A percentile compares a stretch with the other conserved stretches of the same genome.
Conservation (phyloP, 805 yeast genomes). For the Kurtzmaniella cleridarum region DNA sequence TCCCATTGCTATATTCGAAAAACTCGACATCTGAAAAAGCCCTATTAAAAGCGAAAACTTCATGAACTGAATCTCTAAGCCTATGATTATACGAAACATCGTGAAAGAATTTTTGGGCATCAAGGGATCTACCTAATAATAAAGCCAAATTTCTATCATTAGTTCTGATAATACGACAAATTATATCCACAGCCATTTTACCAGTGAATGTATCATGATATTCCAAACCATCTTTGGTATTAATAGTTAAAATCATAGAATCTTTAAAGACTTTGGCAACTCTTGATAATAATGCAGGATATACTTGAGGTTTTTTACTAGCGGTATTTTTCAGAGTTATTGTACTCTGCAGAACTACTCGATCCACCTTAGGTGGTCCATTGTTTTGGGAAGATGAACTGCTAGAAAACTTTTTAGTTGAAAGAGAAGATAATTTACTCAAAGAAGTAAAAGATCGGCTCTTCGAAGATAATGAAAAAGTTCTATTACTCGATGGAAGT, state of each 20-base stretch:
- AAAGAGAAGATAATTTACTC: slow-evolving; percentile 35
- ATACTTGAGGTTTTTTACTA: slow-evolving; percentile 63
- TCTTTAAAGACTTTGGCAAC: slow-evolving; percentile 79
- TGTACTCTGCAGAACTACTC: slow-evolving; percentile 24
- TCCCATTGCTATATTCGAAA: slow-evolving; percentile 28
- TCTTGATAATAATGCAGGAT: slow-evolving; percentile 83
- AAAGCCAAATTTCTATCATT: slow-evolving; percentile 89
- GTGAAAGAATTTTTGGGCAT: slow-evolving; percentile 90
- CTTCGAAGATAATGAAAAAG: slow-evolving; percentile 33
- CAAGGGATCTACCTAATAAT: slow-evolving; percentile 82
- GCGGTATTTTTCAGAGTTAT: slow-evolving; percentile 39
- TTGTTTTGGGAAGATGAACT: slow-evolving; percentile 23
- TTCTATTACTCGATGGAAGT: slow-evolving; percentile 20
- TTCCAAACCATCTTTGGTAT: slow-evolving; percentile 84
- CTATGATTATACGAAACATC: slow-evolving; percentile 95
- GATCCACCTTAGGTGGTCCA: slow-evolving; percentile 15
- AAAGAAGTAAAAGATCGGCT: slow-evolving; percentile 38
- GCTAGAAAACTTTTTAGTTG: slow-evolving; percentile 35
- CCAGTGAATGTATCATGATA: slow-evolving; percentile 94
- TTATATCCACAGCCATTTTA: slow-evolving; percentile 86
- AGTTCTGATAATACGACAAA: slow-evolving; percentile 79
- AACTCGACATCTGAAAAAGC: slow-evolving; percentile 42
- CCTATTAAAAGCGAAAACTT: slow-evolving; percentile 79
- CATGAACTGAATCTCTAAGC: slow-evolving; percentile 78
- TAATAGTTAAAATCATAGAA: slow-evolving; percentile 63